These are phyloP conservation scores for Trichoderma endophyticum DNA, from an alignment of 2,329 filamentous ascomycete species.

Conservation along the genomic window DNA sequence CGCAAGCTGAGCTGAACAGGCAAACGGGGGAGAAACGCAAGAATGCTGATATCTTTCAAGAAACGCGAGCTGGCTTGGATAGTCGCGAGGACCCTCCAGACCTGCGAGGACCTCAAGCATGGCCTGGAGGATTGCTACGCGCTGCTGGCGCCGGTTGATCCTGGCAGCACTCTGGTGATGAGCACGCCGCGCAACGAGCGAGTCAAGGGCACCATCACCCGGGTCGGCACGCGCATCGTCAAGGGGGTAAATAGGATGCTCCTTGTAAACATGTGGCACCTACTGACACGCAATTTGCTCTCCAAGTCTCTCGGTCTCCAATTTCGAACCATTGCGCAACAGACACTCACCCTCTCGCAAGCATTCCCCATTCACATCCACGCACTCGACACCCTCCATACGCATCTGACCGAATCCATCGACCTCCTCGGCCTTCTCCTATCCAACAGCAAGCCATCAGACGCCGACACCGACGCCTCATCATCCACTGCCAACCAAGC, in stretches of 20 bases:
- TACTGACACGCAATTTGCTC: not conserved
- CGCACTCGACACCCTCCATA: constrained; percentile 68
- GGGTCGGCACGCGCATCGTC: constrained; percentile 84
- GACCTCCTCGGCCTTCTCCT: constrained; percentile 78
- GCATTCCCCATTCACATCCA: constrained; percentile 57
- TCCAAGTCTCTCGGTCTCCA: constrained; percentile 70
- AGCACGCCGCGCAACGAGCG: constrained; percentile 83
- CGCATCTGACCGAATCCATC: constrained; percentile 77
- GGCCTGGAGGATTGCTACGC: constrained; percentile 87
- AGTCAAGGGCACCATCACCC: constrained; percentile 88
- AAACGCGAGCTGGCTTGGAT: constrained; percentile 55
- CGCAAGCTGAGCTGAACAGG: not conserved
- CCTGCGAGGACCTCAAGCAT: constrained; percentile 50
- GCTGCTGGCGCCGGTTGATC: constrained; percentile 78
- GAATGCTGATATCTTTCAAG: constrained; percentile 37
- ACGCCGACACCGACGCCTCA: constrained; percentile 44
- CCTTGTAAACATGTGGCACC: not conserved
- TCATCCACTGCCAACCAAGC: constrained; percentile 47
- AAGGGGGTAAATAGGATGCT: constrained; percentile 66
- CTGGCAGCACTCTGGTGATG: constrained; percentile 83
- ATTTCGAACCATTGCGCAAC: constrained; percentile 62
- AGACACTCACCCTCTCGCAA: constrained; percentile 48
- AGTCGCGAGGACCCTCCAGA: constrained; percentile 46
- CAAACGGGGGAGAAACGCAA: not conserved
- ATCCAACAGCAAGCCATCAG: constrained; percentile 27